These are phyloP conservation scores for Teunomyces atbi DNA, from an alignment of 805 yeast genomes.

Conservation along the genomic window DNA sequence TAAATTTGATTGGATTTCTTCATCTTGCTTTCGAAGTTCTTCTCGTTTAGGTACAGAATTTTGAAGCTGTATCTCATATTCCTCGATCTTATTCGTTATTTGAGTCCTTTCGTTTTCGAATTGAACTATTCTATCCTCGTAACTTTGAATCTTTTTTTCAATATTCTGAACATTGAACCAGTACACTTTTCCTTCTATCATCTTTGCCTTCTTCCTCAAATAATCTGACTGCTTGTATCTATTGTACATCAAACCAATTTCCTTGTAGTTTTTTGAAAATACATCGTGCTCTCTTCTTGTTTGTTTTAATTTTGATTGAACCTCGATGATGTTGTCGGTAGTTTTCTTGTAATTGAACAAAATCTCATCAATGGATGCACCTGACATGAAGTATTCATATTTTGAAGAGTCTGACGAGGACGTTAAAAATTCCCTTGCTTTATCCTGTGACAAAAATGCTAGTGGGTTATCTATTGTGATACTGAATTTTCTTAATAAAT, in stretches of 20 bases:
- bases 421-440: slow-evolving; percentile 85
- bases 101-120: slow-evolving; percentile 8
- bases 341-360: slow-evolving; percentile 46
- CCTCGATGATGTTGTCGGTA: slow-evolving; percentile 26
- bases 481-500: slow-evolving; percentile 66
- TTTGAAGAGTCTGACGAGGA: slow-evolving; percentile 70
- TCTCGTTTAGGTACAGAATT: not conserved
- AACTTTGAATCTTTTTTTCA: slow-evolving; percentile 22
- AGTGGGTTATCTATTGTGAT: slow-evolving; percentile 87
- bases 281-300: slow-evolving; percentile 24
- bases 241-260: slow-evolving; percentile 29
- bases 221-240: slow-evolving; percentile 34
- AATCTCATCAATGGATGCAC: slow-evolving; percentile 72
- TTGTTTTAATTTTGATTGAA: slow-evolving; percentile 24
- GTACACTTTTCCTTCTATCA: slow-evolving; percentile 40
- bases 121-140: slow-evolving; percentile 8
- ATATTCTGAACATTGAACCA: slow-evolving; percentile 40
- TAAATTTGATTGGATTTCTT: slow-evolving; percentile 2
- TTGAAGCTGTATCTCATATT: not conserved
- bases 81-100: slow-evolving; percentile 17
- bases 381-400: slow-evolving; percentile 75
- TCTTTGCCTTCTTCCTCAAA: slow-evolving; percentile 29
- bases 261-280: slow-evolving; percentile 28
- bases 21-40: not conserved
- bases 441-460: slow-evolving; percentile 90